Percentiles rank a stretch among this genome's conserved stretches.
These are phyloP conservation scores for Aspergillus transmontanensis DNA, from an alignment of 2,329 filamentous ascomycete genomes.

Conservation along the genomic window DNA sequence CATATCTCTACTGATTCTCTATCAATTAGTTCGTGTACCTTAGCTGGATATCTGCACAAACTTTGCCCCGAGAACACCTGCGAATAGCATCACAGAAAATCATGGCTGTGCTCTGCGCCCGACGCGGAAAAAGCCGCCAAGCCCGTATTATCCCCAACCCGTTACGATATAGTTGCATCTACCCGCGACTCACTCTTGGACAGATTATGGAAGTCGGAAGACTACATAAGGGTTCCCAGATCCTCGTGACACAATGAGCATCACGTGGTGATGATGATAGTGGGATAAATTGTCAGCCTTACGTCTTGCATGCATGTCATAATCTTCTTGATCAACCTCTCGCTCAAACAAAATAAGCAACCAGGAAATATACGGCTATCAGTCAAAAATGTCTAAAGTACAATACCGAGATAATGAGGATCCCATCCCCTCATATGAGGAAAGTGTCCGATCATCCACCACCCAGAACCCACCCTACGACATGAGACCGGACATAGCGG, in stretches of 20 bases:
- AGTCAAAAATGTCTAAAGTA: not conserved
- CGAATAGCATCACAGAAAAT: not conserved
- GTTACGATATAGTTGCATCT: not conserved
- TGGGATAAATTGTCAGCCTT: not conserved
- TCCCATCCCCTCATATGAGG: not conserved
- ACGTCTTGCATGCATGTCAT: not conserved
- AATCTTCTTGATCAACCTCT: not conserved
- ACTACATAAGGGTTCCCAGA: not conserved
- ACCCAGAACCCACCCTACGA: not conserved
- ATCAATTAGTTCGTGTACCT: no score
- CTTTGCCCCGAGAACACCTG: not conserved
- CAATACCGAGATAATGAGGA: not conserved
- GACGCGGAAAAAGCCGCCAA: not conserved
- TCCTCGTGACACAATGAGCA: not conserved
- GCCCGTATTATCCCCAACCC: not conserved
- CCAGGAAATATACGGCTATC: not conserved
- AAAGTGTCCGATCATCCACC: not conserved
- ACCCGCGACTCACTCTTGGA: not conserved
- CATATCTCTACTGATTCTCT: not conserved
- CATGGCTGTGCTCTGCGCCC: not conserved
- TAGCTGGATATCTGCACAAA: no score
- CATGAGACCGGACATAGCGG: not conserved
- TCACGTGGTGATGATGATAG: not conserved
- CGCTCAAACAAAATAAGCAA: not conserved
- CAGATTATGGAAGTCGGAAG: not conserved